Base-by-base conservation (phyloP, 176 grass and related monocot genomes). In the Oropetium thomaeum region DNA sequence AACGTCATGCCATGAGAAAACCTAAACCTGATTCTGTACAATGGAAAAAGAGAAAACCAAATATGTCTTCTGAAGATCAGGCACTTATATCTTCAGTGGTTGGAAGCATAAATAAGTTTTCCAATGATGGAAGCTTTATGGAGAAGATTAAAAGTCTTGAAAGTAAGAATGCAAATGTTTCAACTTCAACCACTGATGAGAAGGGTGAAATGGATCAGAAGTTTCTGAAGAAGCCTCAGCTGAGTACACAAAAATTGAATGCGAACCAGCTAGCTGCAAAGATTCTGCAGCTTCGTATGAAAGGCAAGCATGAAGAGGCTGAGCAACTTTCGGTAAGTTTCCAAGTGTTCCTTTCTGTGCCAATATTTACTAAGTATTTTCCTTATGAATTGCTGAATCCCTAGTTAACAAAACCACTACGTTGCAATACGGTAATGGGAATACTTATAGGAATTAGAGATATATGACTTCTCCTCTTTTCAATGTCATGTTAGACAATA, bases 231-330 rank as follows among this genome's bases (percentile, higher is more conserved):
- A 74, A 75, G 58, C 67, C 48, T 52, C 76, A 51, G 64, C 26
- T 10, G 27, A 82, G 79, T 62, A 64, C 54, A 59, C 89, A 90
- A 77, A 88, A 69, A 28, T 54, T 94, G 78, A 99, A 81, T 84
- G 84, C 88, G 74, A 99, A 99, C 82, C 91, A 99, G 52, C 58
- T 99, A 74, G 91, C 91, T 69, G 91, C 91, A 51, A 93, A 99
- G 52, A 66, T 99, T 75, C 82, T 99, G 67, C 92, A 92, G 73
- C 89, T 94, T 69, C 84, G 84, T 60, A 92, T 98, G 89, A 98
- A 92, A 91, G 96, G 96, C 54, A 92, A 92, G 79, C 73, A 88
- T 73, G 79, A 88, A 76, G 91, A 98, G 81, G 96, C 95, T 59
- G 89, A 94, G 58, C 71, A 85, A 82, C 87, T 99, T 86, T 88